phyloP scores from a whole-genome alignment of 495 filamentous ascomycete genomes.

The Annulohypoxylon nitens region DNA sequence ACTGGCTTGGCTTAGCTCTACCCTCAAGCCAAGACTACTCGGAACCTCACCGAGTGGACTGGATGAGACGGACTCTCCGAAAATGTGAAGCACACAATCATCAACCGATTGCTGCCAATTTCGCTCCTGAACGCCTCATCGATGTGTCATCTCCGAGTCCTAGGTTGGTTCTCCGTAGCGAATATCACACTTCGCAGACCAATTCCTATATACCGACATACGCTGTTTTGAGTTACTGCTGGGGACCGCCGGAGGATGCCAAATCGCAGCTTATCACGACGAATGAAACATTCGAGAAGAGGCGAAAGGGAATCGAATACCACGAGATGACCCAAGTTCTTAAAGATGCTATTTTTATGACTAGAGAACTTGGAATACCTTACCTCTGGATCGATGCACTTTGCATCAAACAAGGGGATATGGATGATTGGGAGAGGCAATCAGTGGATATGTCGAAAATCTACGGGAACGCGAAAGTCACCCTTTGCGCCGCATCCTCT shows the following conservation, averaged over 20 bases:
- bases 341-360: not conserved
- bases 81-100: not conserved
- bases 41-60: not conserved
- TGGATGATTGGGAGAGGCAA: not conserved
- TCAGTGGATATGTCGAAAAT: not conserved
- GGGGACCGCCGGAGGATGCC: not conserved
- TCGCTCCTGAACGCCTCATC: not conserved
- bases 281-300: not conserved
- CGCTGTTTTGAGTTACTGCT: not conserved
- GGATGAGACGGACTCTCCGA: not conserved
- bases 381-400: conserved; percentile 6
- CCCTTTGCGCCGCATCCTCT: not conserved
- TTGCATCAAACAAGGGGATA: not conserved
- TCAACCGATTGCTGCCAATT: not conserved
- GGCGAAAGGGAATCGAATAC: not conserved
- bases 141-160: not conserved
- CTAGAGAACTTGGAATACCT: not conserved
- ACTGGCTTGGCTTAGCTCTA: not conserved
- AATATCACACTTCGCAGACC: not conserved
- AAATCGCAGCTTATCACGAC: not conserved
- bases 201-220: not conserved
- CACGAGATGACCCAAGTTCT: not conserved
- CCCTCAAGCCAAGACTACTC: not conserved
- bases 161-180: not conserved
- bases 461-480: not conserved